Evolutionary conservation across 2,329 filamentous ascomycete species (phyloP).

Genomic region (Ceratocystis cubensis): DNA sequence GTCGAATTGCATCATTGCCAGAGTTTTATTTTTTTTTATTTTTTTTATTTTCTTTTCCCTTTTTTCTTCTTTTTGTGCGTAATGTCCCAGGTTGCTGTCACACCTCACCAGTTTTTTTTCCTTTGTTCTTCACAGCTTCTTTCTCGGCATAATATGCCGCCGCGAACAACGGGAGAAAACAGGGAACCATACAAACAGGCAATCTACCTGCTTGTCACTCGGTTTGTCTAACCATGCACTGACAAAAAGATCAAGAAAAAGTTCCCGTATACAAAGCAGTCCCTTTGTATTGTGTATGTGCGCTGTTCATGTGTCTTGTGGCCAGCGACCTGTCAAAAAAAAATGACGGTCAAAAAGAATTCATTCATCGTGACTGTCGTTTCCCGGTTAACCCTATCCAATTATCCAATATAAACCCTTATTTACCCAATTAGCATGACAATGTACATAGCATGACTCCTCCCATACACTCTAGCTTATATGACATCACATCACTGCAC

Average conservation of each 20-base stretch:
- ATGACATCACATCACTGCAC: slow-evolving; percentile 15
- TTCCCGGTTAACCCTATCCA: background rate
- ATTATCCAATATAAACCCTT: background rate
- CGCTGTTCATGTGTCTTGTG: background rate
- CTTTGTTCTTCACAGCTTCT: background rate
- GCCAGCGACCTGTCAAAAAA: background rate
- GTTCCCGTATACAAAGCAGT: background rate
- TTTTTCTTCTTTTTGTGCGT: background rate
- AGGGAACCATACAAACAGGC: too few species aligned
- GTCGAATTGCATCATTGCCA: too few species aligned
- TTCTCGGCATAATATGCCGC: background rate
- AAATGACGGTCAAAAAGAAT: background rate
- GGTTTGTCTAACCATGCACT: too few species aligned
- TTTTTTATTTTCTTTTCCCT: background rate
- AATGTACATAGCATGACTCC: background rate
- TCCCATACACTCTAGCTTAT: background rate
- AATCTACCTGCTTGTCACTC: too few species aligned
- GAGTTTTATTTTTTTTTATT: too few species aligned
- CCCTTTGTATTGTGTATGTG: background rate
- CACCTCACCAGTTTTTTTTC: background rate
- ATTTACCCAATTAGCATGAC: background rate
- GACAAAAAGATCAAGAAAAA: too few species aligned
- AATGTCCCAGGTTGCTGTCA: background rate
- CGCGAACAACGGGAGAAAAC: too few species aligned
- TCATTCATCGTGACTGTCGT: background rate